phyloP scores from a whole-genome alignment of 2,329 filamentous ascomycete species.

The Didymella pinodella region DNA sequence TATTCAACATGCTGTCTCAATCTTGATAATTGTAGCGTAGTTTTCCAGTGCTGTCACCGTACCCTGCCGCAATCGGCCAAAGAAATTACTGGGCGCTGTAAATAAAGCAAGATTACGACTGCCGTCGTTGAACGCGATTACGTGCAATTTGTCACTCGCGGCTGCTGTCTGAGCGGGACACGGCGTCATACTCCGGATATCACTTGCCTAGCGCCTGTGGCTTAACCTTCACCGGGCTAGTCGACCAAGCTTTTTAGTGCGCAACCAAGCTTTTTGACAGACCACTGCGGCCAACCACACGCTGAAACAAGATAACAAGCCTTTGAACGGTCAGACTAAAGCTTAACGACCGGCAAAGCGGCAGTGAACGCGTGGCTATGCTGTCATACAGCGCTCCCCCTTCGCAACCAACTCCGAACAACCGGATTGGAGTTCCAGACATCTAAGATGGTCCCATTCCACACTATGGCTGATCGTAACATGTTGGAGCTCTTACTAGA shows the following conservation, averaged over 20 bases:
- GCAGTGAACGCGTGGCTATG: constrained; percentile 21
- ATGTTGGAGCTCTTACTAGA: neutral
- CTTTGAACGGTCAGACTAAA: neutral
- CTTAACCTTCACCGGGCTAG: constrained; percentile 17
- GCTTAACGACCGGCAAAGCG: constrained; percentile 3
- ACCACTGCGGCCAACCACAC: neutral
- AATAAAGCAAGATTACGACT: neutral
- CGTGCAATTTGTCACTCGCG: neutral
- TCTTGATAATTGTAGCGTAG: too few species aligned
- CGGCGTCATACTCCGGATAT: constrained; percentile 8
- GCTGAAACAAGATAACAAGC: neutral
- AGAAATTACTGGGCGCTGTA: neutral
- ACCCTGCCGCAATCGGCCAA: too few species aligned
- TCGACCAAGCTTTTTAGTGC: constrained; percentile 8
- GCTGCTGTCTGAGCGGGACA: neutral
- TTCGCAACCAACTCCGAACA: neutral
- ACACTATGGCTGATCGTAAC: neutral
- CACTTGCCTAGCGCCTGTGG: constrained; percentile 20
- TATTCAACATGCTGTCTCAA: neutral
- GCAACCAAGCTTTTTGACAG: constrained; percentile 9
- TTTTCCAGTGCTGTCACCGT: too few species aligned
- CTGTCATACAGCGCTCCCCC: constrained; percentile 7
- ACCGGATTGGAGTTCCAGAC: neutral
- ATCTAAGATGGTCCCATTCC: neutral
- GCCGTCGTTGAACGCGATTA: neutral